These are phyloP conservation scores for Penicillium coffeae DNA, from an alignment of 495 filamentous ascomycete species.

Conservation along the genomic window DNA sequence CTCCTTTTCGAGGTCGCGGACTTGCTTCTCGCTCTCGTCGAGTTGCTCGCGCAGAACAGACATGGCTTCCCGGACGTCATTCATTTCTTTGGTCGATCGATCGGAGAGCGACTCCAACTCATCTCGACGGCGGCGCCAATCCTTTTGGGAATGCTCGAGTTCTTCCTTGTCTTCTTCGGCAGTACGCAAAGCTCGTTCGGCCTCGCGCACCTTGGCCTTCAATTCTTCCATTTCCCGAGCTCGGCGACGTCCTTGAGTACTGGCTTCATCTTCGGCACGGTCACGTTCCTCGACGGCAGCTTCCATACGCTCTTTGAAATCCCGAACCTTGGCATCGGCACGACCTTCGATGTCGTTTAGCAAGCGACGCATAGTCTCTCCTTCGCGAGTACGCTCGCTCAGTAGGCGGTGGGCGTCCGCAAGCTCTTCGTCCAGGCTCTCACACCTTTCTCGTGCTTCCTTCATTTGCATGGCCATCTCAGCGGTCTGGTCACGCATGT, in stretches of 20 bases:
- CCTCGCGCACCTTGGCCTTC: conserved; percentile 69
- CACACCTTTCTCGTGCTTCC: conserved; percentile 75
- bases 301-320: conserved; percentile 89
- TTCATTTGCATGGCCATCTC: conserved; percentile 93
- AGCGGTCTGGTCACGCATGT: conserved; percentile 85
- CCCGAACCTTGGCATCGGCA: conserved; percentile 72
- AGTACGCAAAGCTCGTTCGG: conserved; percentile 69
- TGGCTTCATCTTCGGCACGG: conserved; percentile 85
- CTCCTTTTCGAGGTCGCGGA: conserved; percentile 74
- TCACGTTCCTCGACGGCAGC: conserved; percentile 86
- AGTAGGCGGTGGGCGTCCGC: conserved; percentile 83
- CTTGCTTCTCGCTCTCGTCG: conserved; percentile 83
- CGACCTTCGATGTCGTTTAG: conserved; percentile 82
- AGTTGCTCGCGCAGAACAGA: conserved; percentile 70
- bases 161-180: conserved; percentile 66
- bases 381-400: conserved; percentile 89
- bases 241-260: conserved; percentile 66
- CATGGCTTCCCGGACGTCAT: conserved; percentile 74
- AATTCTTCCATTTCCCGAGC: conserved; percentile 86
- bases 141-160: conserved; percentile 63
- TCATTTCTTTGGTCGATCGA: conserved; percentile 63
- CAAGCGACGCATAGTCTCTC: conserved; percentile 88
- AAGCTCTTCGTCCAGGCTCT: conserved; percentile 91
- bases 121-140: conserved; percentile 67
- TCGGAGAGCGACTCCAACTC: conserved; percentile 70